These are phyloP conservation scores for Chamaecrista fasciculata DNA, from an alignment of 306 rosid species.

Conservation along the genomic window DNA sequence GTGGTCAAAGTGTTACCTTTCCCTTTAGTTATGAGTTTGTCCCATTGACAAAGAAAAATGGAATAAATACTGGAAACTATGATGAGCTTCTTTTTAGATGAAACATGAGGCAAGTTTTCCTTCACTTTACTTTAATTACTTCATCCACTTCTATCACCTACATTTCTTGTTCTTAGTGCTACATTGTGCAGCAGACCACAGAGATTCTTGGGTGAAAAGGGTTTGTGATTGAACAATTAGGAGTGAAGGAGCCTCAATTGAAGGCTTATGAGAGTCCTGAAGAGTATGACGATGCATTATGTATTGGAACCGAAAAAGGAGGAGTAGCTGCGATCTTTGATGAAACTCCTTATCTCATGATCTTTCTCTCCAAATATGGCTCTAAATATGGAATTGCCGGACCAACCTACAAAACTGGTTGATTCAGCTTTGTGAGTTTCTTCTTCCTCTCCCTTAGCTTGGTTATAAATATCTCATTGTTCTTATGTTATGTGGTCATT, in stretches of 20 bases:
- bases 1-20: conserved; percentile 20
- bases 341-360: conserved; percentile 39
- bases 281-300: background rate
- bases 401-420: conserved; percentile 36
- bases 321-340: conserved; percentile 3
- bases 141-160: too few relatives aligned
- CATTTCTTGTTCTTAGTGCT: too few relatives aligned
- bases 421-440: conserved; percentile 46
- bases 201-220: background rate
- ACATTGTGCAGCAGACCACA: too few relatives aligned
- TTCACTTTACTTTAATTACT: too few relatives aligned
- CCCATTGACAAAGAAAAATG: background rate
- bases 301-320: too few relatives aligned
- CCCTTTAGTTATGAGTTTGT: conserved; percentile 21
- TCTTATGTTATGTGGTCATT: too few relatives aligned
- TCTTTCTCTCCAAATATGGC: conserved; percentile 32
- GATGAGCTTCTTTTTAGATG: conserved; percentile 28
- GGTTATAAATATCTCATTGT: too few relatives aligned
- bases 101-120: conserved; percentile 12
- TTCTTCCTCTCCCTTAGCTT: too few relatives aligned
- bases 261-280: background rate
- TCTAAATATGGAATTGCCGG: conserved; percentile 34
- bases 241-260: background rate
- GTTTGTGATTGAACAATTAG: background rate
- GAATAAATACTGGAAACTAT: conserved; percentile 22